Base-by-base conservation (phyloP, 2,329 filamentous ascomycete species). In the Salinomyces thailandicus region DNA sequence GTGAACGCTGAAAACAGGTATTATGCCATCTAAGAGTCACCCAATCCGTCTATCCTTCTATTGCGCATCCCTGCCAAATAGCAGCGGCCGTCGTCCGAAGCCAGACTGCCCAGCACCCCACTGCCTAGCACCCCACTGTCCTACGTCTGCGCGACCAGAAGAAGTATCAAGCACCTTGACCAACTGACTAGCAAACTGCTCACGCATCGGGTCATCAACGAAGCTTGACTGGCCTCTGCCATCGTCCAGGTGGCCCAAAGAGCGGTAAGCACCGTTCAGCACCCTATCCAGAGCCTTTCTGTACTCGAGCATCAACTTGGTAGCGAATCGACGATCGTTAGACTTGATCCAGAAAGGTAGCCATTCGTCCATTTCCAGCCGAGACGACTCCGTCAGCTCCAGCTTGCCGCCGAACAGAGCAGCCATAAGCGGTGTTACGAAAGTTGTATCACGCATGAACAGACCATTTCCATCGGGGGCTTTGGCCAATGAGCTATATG, bases 301-400 rank as follows among this genome's bases (percentile, higher is more conserved):
- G 29, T 61, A 55, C 31, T 62, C 55, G 24, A 62, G 36, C 6
- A 62, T 26, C 7, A 54, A 46, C 30, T 51, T 55, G 2, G 45
- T 44, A 3, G 47, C 46, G 17, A 43, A 49, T n/a, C 43, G 36
- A 1, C 30, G 33, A 16, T 47, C 36, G 2, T 38, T 19, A 4
- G 45, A 45, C 6, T 44, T 28, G 14, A 61, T 38, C 15, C 39
- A 43, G 30, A 62, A 55, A 2, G 49, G 49, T 6, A 63, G 43
- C 59, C 61, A 64, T 2, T 46, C 49, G 31, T 63, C 59, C 47
- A 63, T 53, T 5, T 46, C 39, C 13, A 64, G 24, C 14, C 26
- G 37, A 3, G 50, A 39, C 11, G 29, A 40, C 5, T 40, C 41
- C n/a, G 38, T 45, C 20, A 48, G 44, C 11, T 46, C 13, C 16